A percentile compares a stretch with the other conserved stretches of the same genome.
These are phyloP conservation scores for Elongisporangium prolatum DNA, from an alignment of 352 stramenopile species.

Conservation along the genomic window DNA sequence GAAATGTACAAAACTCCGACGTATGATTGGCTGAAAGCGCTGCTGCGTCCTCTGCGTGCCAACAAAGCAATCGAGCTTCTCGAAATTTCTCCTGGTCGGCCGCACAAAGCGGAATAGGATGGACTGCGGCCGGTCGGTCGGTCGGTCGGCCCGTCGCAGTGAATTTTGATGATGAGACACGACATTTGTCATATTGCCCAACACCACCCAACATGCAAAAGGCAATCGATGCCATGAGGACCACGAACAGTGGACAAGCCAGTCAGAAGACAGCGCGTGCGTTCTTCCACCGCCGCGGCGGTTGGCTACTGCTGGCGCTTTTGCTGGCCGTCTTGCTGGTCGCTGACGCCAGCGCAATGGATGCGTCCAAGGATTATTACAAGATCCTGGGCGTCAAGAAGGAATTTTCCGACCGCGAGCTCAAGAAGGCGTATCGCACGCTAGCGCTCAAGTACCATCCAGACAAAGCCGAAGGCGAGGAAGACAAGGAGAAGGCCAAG, in stretches of 20 bases:
- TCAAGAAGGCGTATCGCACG: constrained; percentile 87
- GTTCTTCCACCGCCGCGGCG: constrained; percentile 1
- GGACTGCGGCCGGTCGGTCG: background rate
- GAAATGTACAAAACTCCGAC: background rate
- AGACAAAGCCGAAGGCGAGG: constrained; percentile 79
- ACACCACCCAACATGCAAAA: background rate
- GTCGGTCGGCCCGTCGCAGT: background rate
- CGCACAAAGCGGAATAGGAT: constrained; percentile 2
- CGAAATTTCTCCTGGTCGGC: constrained; percentile 14
- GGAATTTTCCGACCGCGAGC: constrained; percentile 65
- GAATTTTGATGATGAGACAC: constrained; percentile 2
- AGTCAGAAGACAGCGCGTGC: constrained; percentile 1
- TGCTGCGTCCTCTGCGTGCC: background rate
- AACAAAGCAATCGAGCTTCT: constrained; percentile 8
- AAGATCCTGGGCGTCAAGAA: constrained; percentile 73
- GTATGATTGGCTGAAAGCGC: background rate
- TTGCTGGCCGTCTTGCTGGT: constrained; percentile 17
- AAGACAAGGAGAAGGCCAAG: constrained; percentile 82
- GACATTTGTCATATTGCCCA: constrained; percentile 1
- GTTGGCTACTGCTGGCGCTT: constrained; percentile 18
- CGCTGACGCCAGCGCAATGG: constrained; percentile 29
- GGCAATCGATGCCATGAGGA: background rate
- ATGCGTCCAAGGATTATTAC: constrained; percentile 79
- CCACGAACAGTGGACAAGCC: background rate
- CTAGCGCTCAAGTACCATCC: constrained; percentile 89